Base-by-base conservation (phyloP, 257 asterid genomes). In the Solanum bulbocastanum region DNA sequence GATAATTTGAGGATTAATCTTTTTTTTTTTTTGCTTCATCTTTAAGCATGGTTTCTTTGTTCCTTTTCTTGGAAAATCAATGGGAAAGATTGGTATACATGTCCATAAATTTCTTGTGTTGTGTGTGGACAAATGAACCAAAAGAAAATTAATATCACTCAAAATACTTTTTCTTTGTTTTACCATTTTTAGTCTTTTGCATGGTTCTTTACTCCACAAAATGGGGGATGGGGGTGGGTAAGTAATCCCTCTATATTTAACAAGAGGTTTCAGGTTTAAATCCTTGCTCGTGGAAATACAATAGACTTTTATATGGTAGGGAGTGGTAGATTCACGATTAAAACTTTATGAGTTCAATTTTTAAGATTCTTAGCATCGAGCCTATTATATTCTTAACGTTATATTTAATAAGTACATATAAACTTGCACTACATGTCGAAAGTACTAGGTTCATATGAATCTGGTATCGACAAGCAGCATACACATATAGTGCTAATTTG, bases 231-330 rank as follows among this genome's bases (percentile, higher is more conserved):
- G 40, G n/a, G 20, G n/a, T n/a, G n/a, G 9, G 5, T 27, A 66
- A 12, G 22, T 66, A 66, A 23, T 27, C 0, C 11, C 6, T 69
- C 1, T 0, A 8, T 6, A 30, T 27, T 30, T 69, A 69, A 15
- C 6, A 1, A 30, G 76, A 69, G 5, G 14, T 33, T 16, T 27
- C 22, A 0, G 36, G 22, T 27, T 68, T 1, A 62, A 62, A 25
- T 0, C 8, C 1, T 62, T 1, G 2, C 0, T 0, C 16, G 1
- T 62, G 2, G 0, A 22, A 58, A 58, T 58, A 58, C 1, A 20
- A 1, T 3, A 58, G 12, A 6, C 27, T 8, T 58, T 58, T 20
- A 20, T 20, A 8, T 7, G 2, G 1, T 20, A 58, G 66, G 15
- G 0, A 58, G 12, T 1, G 1, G 5, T 0, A 0, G 4, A 56